Evolutionary conservation across 352 stramenopile species (phyloP), one percentile per base, ranked within the genome.

Genomic region (Globisporangium polare): DNA sequence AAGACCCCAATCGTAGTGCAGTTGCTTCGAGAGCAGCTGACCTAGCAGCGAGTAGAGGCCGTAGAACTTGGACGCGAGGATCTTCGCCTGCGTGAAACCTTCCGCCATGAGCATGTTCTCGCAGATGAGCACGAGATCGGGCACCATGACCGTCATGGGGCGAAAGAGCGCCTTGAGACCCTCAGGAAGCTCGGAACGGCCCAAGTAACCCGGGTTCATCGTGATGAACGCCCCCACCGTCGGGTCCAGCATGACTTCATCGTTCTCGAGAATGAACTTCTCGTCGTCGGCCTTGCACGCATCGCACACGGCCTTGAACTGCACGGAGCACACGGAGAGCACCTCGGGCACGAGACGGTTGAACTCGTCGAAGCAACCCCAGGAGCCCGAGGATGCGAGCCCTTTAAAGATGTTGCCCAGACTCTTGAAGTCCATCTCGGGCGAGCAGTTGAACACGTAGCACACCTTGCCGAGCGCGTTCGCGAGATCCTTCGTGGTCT

Each of bases 341-440:
- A 98, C 94, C 56, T 98, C 94, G 7, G 95, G 94, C 10, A 98
- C 89, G 7, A 98, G 75, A 0, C 95, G 86, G 65, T 99, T 98
- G 71, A 98, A 98, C 68, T 98, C 95, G 61, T 99, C 95, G 60
- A 98, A 98, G 72, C 95, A 98, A 10, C 94, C 94, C 95, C 95
- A 98, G 0, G 95, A 96, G 9, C 95, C 95, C 0, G 88, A 97
- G 1, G 91, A 97, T 7, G 93, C 95, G 6, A 98, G 71, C 2
- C 95, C 95, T 72, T 98, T 98, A 77, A 98, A 99, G 39, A 99
- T 98, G 63, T 98, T 98, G n/a, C 94, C 95, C 0, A 99, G 72
- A 65, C 89, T 94, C 68, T 97, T 91, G 74, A 97, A 98, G 67
- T 98, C 95, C 91, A 98, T 98, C 70, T 98, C 95, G 1, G 95